Base-by-base conservation (phyloP, 1,139 yeast species). In the Taphrina populina region DNA sequence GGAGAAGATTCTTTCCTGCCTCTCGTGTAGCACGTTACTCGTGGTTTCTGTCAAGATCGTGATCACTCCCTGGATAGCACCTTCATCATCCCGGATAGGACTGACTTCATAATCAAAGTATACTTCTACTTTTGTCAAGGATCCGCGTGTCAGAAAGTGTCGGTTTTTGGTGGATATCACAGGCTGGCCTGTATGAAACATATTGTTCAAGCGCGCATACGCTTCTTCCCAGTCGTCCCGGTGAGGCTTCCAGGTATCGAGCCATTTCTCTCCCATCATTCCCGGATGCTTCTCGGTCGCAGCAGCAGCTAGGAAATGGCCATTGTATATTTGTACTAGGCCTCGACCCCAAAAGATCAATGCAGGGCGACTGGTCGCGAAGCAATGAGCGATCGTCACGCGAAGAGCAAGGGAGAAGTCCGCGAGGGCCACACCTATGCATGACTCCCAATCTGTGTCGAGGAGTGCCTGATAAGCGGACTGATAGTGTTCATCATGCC, bases 321-420 rank as follows among this genome's bases (percentile, higher is more conserved):
- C 36, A 19, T 43, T 43, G 27, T 43, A 43, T 15, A 43, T 43
- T 20, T 43, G 47, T 30, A 43, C 32, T 37, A 30, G 4, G 5
- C 26, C 17, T 2, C 15, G 17, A 30, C 47, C 37, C 47, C 47
- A 43, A 20, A 13, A 30, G 11, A 43, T 29, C 37, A 20, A 19
- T 13, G 47, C 36, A 2, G 47, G 47, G 21, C 1, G 15, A 13
- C 6, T 11, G 21, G 29, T 17, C 13, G 37, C 23, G n/a, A 43
- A 43, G 29, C 36, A 30, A 17, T 30, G 35, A 19, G 21, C 20
- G n/a, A 43, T 29, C 47, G 32, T 43, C 10, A 43, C 13, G 4
- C 47, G 35, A 15, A 43, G 37, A 11, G 47, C 17, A 13, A 4
- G 29, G 7, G 47, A 37, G 11, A 29, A 43, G 3, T 43, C 37